Base-by-base conservation (phyloP, 2,329 filamentous ascomycete species). In the Xylariaceae sp. region DNA sequence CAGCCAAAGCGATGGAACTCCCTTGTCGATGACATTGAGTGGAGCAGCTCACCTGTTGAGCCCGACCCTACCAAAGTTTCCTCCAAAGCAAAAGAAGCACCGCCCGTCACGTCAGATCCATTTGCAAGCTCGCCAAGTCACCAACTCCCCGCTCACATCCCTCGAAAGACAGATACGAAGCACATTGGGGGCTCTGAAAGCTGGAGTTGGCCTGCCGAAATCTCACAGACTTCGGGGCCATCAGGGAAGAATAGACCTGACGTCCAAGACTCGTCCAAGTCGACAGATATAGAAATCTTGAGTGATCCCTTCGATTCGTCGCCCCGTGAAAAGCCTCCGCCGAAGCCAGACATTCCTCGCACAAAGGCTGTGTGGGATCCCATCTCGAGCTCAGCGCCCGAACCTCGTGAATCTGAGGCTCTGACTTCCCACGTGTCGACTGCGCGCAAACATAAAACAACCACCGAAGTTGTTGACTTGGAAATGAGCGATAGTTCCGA, bases 301-400 rank as follows among this genome's bases (percentile, higher is more conserved):
- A 65, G 64, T 42, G 62, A 65, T 39, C 52, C 60, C 19, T 44
- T 52, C 11, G 55, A 57, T 47, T 49, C 41, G 22, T 33, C 49
- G 1, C 49, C 50, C 11, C 48, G 17, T 12, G 19, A 44, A n/a
- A 54, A 57, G 32, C 11, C 44, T 12, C 51, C 47, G 22, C 38
- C 48, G 1, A 61, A 52, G 14, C 40, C 56, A 6, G 50, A 60
- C 5, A 68, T 55, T 41, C 3, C 44, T 42, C 46, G 31, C 32
- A 48, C 58, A 17, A 57, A 62, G 5, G 60, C 59, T 3, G 63
- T 65, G 0, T 77, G 74, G 75, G 75, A 78, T 57, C 75, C 74
- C 0, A 79, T 79, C 44, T 80, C 76, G 0, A 80, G 76, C 58
- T 79, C 75, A 1, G 75, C 75, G 4, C 77, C 76, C 1, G 71